A percentile compares a stretch with the other conserved stretches of the same genome.
Conservation (phyloP, 2,329 filamentous ascomycete species). For the Arachnomyces sp. region DNA sequence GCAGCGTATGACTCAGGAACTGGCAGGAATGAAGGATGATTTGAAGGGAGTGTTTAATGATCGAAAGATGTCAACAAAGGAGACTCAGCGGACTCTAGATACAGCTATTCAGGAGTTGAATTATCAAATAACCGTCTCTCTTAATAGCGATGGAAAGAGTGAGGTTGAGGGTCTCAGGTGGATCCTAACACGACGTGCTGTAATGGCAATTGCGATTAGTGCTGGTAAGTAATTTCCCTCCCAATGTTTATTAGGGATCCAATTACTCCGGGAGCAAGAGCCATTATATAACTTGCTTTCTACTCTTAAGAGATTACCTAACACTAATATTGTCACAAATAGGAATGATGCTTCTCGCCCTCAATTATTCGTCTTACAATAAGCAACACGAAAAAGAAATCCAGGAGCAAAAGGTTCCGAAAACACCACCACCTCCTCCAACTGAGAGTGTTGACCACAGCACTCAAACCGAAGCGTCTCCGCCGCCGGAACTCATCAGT, state of each 20-base stretch:
- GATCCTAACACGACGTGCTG: slow-evolving; percentile 64
- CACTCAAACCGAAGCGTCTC: not conserved
- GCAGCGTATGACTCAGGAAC: slow-evolving; percentile 78
- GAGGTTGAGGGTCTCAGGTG: slow-evolving; percentile 88
- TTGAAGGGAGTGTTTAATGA: slow-evolving; percentile 96
- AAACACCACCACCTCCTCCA: slow-evolving; percentile 6
- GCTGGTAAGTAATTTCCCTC: slow-evolving; percentile 33
- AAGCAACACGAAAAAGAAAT: slow-evolving; percentile 28
- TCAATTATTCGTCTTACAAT: slow-evolving; percentile 38
- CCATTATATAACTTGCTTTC: too few species aligned
- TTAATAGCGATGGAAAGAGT: slow-evolving; percentile 85
- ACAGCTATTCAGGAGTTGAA: slow-evolving; percentile 88
- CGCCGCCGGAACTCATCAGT: too few species aligned
- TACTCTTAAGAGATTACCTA: not conserved
- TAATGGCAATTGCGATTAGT: slow-evolving; percentile 49
- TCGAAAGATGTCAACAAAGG: slow-evolving; percentile 81
- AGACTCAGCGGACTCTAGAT: slow-evolving; percentile 79
- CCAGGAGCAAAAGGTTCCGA: slow-evolving; percentile 27
- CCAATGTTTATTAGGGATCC: not conserved
- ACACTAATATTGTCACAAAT: not conserved
- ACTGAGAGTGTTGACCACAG: not conserved
- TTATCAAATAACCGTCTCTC: slow-evolving; percentile 85
- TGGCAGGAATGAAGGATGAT: slow-evolving; percentile 74
- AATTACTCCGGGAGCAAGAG: too few species aligned
- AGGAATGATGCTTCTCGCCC: slow-evolving; percentile 43